Base-by-base conservation (phyloP, 169 alveolate genomes). In the Eimeria necatrix region DNA sequence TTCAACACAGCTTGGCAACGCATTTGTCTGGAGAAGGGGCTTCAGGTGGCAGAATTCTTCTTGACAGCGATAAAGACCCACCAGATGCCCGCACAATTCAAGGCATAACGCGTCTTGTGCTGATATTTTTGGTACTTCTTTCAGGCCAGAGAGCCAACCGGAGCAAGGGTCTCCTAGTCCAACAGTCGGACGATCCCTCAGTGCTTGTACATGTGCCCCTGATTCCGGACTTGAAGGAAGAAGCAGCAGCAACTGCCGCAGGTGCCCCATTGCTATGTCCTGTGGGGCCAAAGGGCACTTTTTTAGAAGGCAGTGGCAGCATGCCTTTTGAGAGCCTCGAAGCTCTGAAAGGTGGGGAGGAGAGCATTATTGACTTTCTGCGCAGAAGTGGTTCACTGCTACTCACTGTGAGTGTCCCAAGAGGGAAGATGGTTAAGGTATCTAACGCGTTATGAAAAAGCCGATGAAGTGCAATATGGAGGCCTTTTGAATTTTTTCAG, bases 221-320 rank as follows among this genome's bases (percentile, higher is more conserved):
- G 81, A 53, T 85, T 53, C 92, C 92, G 9, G 92, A 51, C 20
- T 20, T 85, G 81, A 59, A 59, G 61, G 92, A 85, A 26, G 92
- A 85, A 85, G 92, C 76, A 60, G 80, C 92, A 60, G 92, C 92
- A 85, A 12, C 80, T 10, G 81, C 92, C 6, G 81, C 51, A 9
- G 92, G 92, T 7, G 92, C 92, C 41, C 92, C 92, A 32, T 48
- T 85, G 41, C 64, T 85, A 48, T 85, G 92, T 18, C 92, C 92
- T 60, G 92, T 85, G 81, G 92, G 92, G 18, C 92, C 92, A 53
- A 56, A 41, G 18, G 92, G 92, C 22, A 56, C 80, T 78, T 85
- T 85, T n/a, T 53, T 85, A 32, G 81, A 81, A 16, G 92, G 92
- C 92, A 85, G 76, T 78, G 92, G 92, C 73, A 60, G 80, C 14